Evolutionary conservation across 2,329 filamentous ascomycete species (phyloP).

Genomic region (Pseudogymnoascus sp.): DNA sequence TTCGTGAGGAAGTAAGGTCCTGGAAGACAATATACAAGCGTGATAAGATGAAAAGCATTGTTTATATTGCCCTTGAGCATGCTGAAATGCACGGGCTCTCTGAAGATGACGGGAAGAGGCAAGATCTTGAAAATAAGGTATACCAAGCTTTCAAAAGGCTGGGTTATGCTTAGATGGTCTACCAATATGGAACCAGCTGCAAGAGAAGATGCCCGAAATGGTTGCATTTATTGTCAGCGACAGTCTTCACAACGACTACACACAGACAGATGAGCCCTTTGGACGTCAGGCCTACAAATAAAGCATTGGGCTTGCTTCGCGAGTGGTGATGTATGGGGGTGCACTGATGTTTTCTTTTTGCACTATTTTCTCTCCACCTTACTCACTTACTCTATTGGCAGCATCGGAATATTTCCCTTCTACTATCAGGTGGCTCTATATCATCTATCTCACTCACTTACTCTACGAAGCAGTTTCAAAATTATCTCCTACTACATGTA

Average conservation of each 20-base stretch:
- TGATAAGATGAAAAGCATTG: not conserved
- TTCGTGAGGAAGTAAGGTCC: not conserved
- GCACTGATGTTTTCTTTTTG: not conserved
- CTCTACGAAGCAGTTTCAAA: not conserved
- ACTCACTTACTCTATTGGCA: not conserved
- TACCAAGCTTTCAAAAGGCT: not conserved
- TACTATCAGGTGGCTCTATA: not conserved
- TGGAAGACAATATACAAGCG: not conserved
- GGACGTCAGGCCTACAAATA: not conserved
- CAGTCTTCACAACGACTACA: not conserved
- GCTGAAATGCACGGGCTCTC: not conserved
- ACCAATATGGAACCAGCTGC: not conserved
- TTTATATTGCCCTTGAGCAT: not conserved
- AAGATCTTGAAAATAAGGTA: not conserved
- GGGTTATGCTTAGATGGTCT: not conserved
- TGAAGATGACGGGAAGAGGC: not conserved
- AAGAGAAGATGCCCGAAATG: not conserved
- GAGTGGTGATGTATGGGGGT: not conserved
- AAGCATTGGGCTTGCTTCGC: not conserved
- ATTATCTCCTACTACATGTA: not conserved
- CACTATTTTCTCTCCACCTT: not conserved
- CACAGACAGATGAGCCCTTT: not conserved
- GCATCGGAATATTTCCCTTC: not conserved
- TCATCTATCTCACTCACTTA: not conserved
- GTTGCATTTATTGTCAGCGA: not conserved